These are phyloP conservation scores for Pleurotus sapidus DNA, from an alignment of 768 basidiomycete genomes.

Conservation along the genomic window DNA sequence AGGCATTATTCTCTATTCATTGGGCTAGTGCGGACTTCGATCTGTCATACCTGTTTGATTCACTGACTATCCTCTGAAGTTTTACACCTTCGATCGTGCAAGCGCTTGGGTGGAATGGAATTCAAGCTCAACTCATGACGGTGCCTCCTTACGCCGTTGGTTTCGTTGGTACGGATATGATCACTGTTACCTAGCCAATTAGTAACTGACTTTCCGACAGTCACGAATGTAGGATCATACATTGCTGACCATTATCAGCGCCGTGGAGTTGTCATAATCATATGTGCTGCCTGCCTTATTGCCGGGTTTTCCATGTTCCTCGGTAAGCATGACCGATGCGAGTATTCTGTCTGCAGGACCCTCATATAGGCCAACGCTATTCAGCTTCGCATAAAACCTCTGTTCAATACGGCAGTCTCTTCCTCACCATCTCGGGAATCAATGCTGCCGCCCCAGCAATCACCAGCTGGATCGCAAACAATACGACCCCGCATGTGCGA, in stretches of 20 bases:
- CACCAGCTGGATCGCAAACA: constrained; percentile 40
- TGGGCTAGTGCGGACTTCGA: constrained; percentile 14
- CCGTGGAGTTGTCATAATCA: constrained; percentile 30
- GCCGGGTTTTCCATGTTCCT: constrained; percentile 38
- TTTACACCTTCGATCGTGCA: constrained; percentile 58
- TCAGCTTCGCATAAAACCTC: constrained; percentile 14
- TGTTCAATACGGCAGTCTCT: constrained; percentile 34
- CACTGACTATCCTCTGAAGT: constrained; percentile 20
- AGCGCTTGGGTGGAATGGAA: constrained; percentile 38
- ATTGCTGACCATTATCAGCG: constrained; percentile 33
- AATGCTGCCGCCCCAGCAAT: constrained; percentile 33
- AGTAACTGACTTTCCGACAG: constrained; percentile 15
- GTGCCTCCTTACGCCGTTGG: constrained; percentile 33
- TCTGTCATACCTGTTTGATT: background rate
- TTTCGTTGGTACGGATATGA: constrained; percentile 26
- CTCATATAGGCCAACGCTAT: constrained; percentile 5
- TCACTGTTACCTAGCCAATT: background rate
- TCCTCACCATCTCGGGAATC: constrained; percentile 30
- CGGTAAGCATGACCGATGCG: constrained; percentile 22
- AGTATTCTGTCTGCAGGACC: background rate
- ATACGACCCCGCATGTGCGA: constrained; percentile 32
- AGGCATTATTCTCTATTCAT: constrained; percentile 17
- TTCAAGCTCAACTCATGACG: constrained; percentile 42
- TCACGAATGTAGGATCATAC: constrained; percentile 31
- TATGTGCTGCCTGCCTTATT: constrained; percentile 24